Evolutionary conservation across 441 rosid genomes (phyloP).

Genomic region (Eruca vesicaria): DNA sequence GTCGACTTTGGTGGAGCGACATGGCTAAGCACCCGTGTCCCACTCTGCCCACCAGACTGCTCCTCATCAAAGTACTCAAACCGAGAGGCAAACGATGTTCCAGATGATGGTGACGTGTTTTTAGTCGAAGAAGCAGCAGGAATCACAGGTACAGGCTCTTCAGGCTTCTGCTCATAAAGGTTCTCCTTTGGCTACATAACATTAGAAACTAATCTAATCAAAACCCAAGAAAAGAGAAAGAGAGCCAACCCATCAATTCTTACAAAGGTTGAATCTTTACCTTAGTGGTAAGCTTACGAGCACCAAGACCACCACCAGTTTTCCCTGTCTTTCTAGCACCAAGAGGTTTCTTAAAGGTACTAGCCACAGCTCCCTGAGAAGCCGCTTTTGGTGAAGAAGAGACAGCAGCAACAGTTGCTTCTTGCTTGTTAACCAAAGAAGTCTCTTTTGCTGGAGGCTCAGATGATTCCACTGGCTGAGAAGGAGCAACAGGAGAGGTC

Average conservation of each 20-base stretch:
- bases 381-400: conserved; percentile 53
- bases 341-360: conserved; percentile 79
- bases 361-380: conserved; percentile 46
- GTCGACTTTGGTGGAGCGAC: conserved; percentile 90
- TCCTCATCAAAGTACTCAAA: conserved; percentile 77
- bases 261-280: conserved; percentile 31
- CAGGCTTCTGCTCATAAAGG: conserved; percentile 92
- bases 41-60: conserved; percentile 50
- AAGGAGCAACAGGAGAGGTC: no score
- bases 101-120: conserved; percentile 40
- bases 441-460: conserved; percentile 51
- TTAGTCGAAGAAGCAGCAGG: conserved; percentile 54
- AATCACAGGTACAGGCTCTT: conserved; percentile 56
- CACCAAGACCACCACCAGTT: conserved; percentile 95
- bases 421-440: conserved; percentile 34
- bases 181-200: conserved; percentile 70
- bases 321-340: conserved; percentile 77
- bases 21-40: conserved; percentile 65
- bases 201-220: not conserved
- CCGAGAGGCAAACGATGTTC: conserved; percentile 65
- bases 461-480: no score
- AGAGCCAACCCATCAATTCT: no score
- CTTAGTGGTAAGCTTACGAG: conserved; percentile 83
- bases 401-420: conserved; percentile 36
- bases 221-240: no score